These are phyloP conservation scores for Smithsoniella earleae DNA, from an alignment of 163 green algal genomes.

Conservation along the genomic window DNA sequence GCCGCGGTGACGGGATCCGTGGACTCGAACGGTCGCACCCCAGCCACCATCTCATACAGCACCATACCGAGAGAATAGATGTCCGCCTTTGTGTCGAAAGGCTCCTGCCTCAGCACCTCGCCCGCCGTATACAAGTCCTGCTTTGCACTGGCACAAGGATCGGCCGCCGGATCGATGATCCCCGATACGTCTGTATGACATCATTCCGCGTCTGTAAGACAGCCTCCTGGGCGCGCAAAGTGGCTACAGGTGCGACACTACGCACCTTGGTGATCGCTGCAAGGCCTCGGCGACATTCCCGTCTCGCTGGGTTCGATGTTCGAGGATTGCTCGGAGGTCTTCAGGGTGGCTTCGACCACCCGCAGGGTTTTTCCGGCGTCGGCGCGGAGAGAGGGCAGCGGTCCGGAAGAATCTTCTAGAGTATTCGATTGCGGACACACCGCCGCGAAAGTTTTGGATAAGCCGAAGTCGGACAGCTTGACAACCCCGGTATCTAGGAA, in stretches of 20 bases:
- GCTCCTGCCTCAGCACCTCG: constrained; percentile 41
- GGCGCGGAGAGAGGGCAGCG: too few species aligned
- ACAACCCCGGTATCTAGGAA: constrained; percentile 26
- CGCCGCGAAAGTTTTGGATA: constrained; percentile 34
- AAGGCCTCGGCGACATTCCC: too few species aligned
- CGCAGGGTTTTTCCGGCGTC: not conserved
- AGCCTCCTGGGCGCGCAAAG: too few species aligned
- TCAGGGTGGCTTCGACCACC: not conserved
- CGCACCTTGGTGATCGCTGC: too few species aligned
- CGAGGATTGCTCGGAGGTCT: not conserved
- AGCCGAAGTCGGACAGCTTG: constrained; percentile 37
- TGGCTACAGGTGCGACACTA: too few species aligned
- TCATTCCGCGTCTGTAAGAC: too few species aligned
- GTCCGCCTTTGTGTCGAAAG: constrained; percentile 52
- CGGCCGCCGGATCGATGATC: not conserved
- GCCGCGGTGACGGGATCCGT: not conserved
- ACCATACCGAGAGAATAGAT: constrained; percentile 45
- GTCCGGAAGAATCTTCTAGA: too few species aligned
- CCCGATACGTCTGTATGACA: too few species aligned
- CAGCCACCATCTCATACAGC: constrained; percentile 38
- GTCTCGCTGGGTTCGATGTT: too few species aligned
- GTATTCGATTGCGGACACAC: too few species aligned
- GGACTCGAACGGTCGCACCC: not conserved
- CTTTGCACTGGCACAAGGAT: not conserved
- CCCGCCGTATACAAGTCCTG: constrained; percentile 49